Evolutionary conservation across 768 basidiomycete species (phyloP).

Genomic region (Russula earlei): DNA sequence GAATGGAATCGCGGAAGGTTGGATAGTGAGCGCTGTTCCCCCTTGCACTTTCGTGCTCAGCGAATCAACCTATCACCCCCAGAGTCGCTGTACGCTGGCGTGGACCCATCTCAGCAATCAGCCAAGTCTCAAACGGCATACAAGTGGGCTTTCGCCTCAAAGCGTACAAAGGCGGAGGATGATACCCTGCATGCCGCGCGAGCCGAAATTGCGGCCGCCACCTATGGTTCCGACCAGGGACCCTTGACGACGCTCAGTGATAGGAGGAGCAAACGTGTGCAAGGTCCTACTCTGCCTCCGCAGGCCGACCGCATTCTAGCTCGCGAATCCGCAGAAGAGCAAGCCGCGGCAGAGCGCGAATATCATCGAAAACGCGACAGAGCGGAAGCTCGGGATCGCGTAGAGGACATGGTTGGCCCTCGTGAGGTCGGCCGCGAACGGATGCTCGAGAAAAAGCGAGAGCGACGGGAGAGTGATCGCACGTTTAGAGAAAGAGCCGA

Average conservation of each 20-base stretch:
- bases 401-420: constrained; percentile 78
- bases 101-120: constrained; percentile 43
- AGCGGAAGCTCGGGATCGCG: constrained; percentile 51
- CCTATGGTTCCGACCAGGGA: constrained; percentile 25
- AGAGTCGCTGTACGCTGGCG: constrained; percentile 53
- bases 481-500: constrained; percentile 65
- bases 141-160: constrained; percentile 81
- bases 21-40: constrained; percentile 36
- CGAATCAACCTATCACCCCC: not conserved
- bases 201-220: constrained; percentile 44
- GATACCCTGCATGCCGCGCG: constrained; percentile 51
- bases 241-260: constrained; percentile 13
- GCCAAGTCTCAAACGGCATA: constrained; percentile 70
- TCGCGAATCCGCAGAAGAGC: constrained; percentile 50
- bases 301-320: constrained; percentile 61
- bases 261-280: constrained; percentile 34
- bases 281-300: constrained; percentile 62
- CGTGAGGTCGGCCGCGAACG: constrained; percentile 74
- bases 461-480: constrained; percentile 59
- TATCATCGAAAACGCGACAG: constrained; percentile 61
- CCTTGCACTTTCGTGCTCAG: not conserved
- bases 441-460: constrained; percentile 79
- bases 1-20: constrained; percentile 80
- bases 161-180: constrained; percentile 47
- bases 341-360: constrained; percentile 40